Conservation (phyloP, 2,329 filamentous ascomycete genomes). For the Ceratocystis lukuohia region DNA sequence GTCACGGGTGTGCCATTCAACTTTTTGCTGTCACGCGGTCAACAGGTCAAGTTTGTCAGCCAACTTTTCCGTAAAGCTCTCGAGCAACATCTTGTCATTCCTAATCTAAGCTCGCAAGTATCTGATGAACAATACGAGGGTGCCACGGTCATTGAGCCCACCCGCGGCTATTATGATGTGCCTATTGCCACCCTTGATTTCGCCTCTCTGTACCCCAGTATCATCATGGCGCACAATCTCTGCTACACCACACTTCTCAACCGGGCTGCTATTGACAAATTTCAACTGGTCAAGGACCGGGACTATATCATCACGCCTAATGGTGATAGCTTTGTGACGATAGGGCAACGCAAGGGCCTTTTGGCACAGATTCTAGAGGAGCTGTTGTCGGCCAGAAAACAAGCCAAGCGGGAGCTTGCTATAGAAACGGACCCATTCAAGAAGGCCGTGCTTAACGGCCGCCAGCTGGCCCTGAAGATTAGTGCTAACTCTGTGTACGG, state of each 20-base stretch:
- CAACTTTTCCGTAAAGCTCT: conserved; percentile 91
- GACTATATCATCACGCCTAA: conserved; percentile 97
- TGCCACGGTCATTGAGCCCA: conserved; percentile 93
- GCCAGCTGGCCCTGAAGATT: conserved; percentile 88
- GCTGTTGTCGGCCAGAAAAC: conserved; percentile 78
- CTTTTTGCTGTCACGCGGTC: conserved; percentile 76
- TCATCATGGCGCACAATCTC: conserved; percentile 96
- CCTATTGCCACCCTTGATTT: conserved; percentile 97
- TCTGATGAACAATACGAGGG: conserved; percentile 89
- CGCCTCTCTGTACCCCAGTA: conserved; percentile 93
- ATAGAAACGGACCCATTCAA: conserved; percentile 91
- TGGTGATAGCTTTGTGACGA: conserved; percentile 81
- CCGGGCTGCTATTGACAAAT: conserved; percentile 58
- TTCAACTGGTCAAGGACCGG: conserved; percentile 68
- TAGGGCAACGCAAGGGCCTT: conserved; percentile 79
- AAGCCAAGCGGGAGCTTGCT: conserved; percentile 80
- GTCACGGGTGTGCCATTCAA: conserved; percentile 98
- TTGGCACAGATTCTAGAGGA: conserved; percentile 94
- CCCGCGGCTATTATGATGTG: conserved; percentile 83
- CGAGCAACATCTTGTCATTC: conserved; percentile 87
- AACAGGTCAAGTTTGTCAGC: conserved; percentile 96
- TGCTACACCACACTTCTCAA: conserved; percentile 92
- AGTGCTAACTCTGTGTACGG: conserved; percentile 98
- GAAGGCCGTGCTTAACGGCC: conserved; percentile 93
- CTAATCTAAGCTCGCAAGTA: conserved; percentile 59